Conservation (phyloP, 805 yeast species). For the Metschnikowia lunata region DNA sequence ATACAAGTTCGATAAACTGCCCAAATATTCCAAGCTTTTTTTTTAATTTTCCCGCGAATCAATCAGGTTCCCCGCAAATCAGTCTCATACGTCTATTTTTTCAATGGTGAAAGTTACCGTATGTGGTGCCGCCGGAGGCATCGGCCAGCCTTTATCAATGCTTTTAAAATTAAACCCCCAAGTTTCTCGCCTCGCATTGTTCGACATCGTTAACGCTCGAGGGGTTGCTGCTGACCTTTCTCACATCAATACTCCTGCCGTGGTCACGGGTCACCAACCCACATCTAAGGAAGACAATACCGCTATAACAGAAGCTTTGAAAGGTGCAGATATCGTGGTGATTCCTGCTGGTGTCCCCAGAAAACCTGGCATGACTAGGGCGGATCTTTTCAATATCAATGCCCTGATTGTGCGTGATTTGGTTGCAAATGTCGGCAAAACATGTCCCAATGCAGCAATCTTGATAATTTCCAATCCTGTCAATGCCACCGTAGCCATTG, state of each 20-base stretch:
- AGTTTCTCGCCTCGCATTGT: constrained; percentile 37
- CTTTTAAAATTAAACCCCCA: constrained; percentile 37
- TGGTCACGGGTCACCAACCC: constrained; percentile 41
- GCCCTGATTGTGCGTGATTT: constrained; percentile 43
- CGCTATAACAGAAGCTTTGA: constrained; percentile 35
- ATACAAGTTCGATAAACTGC: too few relatives aligned
- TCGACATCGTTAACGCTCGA: constrained; percentile 41
- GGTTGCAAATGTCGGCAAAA: constrained; percentile 35
- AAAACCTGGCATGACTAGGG: constrained; percentile 47
- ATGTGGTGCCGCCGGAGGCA: constrained; percentile 48
- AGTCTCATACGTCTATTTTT: background rate
- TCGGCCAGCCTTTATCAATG: constrained; percentile 45
- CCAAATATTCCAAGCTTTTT: too few relatives aligned
- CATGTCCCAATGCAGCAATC: constrained; percentile 41
- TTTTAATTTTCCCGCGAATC: too few relatives aligned
- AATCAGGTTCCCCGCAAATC: background rate
- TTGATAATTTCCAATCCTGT: constrained; percentile 45
- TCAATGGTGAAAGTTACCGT: constrained; percentile 43
- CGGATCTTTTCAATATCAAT: constrained; percentile 44
- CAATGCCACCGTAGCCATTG: constrained; percentile 45
- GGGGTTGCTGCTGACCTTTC: constrained; percentile 46
- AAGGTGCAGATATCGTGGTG: constrained; percentile 36
- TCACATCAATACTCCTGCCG: constrained; percentile 39
- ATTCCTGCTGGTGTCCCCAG: constrained; percentile 48
- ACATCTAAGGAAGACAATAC: constrained; percentile 32